Base-by-base conservation (phyloP, 345 rosid species). In the Melaleuca quinquenervia region DNA sequence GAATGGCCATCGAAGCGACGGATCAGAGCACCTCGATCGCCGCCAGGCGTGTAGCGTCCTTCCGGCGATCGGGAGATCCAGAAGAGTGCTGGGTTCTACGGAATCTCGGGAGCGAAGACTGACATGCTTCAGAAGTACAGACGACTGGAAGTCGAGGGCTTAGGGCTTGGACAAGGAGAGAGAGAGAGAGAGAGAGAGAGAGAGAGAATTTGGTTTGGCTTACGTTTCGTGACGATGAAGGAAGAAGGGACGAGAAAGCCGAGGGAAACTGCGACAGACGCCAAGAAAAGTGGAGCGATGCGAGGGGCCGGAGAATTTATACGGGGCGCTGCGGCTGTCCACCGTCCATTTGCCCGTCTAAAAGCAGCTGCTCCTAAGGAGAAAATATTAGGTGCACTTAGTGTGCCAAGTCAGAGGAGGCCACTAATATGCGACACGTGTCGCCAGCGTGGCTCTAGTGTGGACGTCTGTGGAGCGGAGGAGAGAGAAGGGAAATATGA, bases 1-100 rank as follows among this genome's bases (percentile, higher is more conserved):
- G 94, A 53, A 96, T 87, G 87, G 99, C 98, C 99, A 96, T 96
- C 15, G 11, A 56, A 48, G 82, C 70, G 83, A 87, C 11, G 86
- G 84, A 51, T 52, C 93, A 24, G 27, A 92, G 84, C 80, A 58
- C 36, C 83, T 89, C 21, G 82, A 92, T n/a, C 78, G 91, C 91
- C 44, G 83, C 26, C 54, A 48, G 52, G 56, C 41, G 41, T 15
- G 54, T 27, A 6, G 87, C 56, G 82, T 85, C 58, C 49, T 0
- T 36, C 48, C 78, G 78, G 78, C 48, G 13, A 70, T 24, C 11
- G 78, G 32, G 78, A 36, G 16, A n/a, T 41, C 78, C 16, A 41
- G 21, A 70, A 32, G 55, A 2, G 10, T 8, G 45, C 78, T 18
- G 45, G 70, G 78, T 70, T 6, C 78, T 70, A 36, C 78, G 78